Percentiles rank a stretch among this genome's conserved stretches.
These are phyloP conservation scores for Myrica gale DNA, from an alignment of 306 rosid genomes.

Conservation along the genomic window DNA sequence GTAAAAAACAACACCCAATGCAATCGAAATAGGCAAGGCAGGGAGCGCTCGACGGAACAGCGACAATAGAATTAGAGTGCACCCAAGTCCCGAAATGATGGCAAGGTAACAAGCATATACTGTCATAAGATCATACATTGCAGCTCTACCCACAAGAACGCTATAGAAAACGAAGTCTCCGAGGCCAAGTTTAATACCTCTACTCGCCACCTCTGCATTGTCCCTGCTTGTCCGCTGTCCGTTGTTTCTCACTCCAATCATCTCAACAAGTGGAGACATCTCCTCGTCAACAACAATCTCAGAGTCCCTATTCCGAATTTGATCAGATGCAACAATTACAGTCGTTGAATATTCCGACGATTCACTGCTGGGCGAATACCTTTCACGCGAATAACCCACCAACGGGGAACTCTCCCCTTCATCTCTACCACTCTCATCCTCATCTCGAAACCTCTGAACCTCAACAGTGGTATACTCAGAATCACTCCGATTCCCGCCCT, in stretches of 20 bases:
- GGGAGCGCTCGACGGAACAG: constrained; percentile 78
- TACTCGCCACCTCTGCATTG: constrained; percentile 40
- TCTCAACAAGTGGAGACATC: constrained; percentile 67
- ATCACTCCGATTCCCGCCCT: constrained; percentile 14
- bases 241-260: constrained; percentile 33
- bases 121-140: constrained; percentile 97
- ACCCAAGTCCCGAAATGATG: constrained; percentile 81
- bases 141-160: constrained; percentile 96
- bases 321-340: constrained; percentile 20
- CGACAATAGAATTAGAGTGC: constrained; percentile 84
- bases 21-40: constrained; percentile 86
- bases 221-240: constrained; percentile 36
- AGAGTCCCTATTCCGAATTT: constrained; percentile 25
- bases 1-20: constrained; percentile 77
- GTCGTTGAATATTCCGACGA: constrained; percentile 35
- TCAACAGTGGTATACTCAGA: constrained; percentile 28
- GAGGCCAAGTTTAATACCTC: constrained; percentile 90
- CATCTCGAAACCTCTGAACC: constrained; percentile 14
- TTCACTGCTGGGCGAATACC: constrained; percentile 34
- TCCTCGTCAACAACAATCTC: constrained; percentile 48
- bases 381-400: constrained; percentile 39
- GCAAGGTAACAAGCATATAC: constrained; percentile 97
- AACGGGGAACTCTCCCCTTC: constrained; percentile 60
- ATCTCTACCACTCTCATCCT: constrained; percentile 23
- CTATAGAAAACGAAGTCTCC: constrained; percentile 94